Base-by-base conservation (phyloP, 2,329 filamentous ascomycete species). In the Alternaria postmessia region DNA sequence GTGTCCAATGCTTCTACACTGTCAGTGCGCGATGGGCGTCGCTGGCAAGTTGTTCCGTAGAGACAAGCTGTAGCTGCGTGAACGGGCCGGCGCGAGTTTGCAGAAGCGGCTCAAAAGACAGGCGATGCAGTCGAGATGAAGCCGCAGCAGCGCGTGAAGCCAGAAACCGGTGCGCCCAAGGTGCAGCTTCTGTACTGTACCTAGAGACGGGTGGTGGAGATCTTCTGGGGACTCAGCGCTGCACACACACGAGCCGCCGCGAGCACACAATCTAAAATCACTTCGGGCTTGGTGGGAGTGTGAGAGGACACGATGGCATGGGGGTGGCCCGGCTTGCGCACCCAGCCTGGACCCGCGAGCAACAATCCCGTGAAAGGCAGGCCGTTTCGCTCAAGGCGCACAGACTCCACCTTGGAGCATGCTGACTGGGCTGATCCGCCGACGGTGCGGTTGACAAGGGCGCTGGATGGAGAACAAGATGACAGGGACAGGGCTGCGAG, bases 181-280 rank as follows among this genome's bases (percentile, higher is more conserved):
- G 49, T 60, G 68, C 63, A 66, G 68, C 61, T 62, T 61, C 58
- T 63, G 59, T 44, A 36, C 67, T 63, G 67, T 70, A 59, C 65
- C 70, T 74, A 71, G 67, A 64, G 64, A 68, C 72, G 73, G 72
- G 68, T 69, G 68, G 68, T 75, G 74, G 74, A 74, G 71, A 77
- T 74, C 64, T 67, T 70, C 71, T 73, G 71, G 72, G 73, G 72
- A 65, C 56, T 62, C 69, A 69, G 49, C 52, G 58, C 62, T 61
- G 54, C 59, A 55, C 65, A 61, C 67, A 70, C 69, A 73, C 73
- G 66, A 66, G 65, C 68, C 72, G 70, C 69, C 69, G 69, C 72
- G 72, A 67, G 67, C 72, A 72, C 68, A 75, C 73, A 75, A 75
- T 76, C 75, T 75, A 75, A 72, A 73, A 63, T 73, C 71, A 65